phyloP scores from a whole-genome alignment of 345 rosid genomes.

The Schrenkiella parvula region DNA sequence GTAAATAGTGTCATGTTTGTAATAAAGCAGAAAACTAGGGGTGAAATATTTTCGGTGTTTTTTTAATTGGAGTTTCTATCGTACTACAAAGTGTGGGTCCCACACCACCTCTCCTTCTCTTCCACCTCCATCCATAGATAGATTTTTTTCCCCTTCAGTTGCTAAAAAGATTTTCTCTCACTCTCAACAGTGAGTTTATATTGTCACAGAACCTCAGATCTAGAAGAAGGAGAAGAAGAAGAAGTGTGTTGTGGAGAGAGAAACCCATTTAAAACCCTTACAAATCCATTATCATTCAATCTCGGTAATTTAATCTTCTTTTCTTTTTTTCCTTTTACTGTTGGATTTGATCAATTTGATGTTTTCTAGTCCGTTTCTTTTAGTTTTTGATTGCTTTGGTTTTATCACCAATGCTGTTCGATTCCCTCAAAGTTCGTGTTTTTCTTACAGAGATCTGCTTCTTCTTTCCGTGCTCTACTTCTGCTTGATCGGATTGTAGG shows the following conservation, averaged over 20 bases:
- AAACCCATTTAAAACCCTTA: slow-evolving; percentile 11
- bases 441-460: slow-evolving; percentile 33
- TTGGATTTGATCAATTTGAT: slow-evolving; percentile 19
- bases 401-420: slow-evolving; percentile 25
- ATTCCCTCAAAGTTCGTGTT: slow-evolving; percentile 19
- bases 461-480: slow-evolving; percentile 2
- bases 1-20: slow-evolving; percentile 25
- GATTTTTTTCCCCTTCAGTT: neutral
- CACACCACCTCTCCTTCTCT: slow-evolving; percentile 29
- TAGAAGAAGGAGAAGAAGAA: slow-evolving; percentile 25
- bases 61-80: slow-evolving; percentile 16
- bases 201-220: slow-evolving; percentile 42
- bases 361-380: neutral
- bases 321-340: neutral
- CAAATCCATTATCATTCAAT: neutral
- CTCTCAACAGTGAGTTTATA: slow-evolving; percentile 13
- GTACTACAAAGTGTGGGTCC: slow-evolving; percentile 24
- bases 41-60: neutral
- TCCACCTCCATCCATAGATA: slow-evolving; percentile 27
- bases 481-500: slow-evolving; percentile 27
- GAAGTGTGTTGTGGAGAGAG: neutral
- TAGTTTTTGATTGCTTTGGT: slow-evolving; percentile 27
- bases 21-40: slow-evolving; percentile 10
- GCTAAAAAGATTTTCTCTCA: slow-evolving; percentile 16
- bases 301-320: neutral